A percentile compares a stretch with the other conserved stretches of the same genome.
These are phyloP conservation scores for Aspergillus panamensis DNA, from an alignment of 495 filamentous ascomycete species.

Conservation along the genomic window DNA sequence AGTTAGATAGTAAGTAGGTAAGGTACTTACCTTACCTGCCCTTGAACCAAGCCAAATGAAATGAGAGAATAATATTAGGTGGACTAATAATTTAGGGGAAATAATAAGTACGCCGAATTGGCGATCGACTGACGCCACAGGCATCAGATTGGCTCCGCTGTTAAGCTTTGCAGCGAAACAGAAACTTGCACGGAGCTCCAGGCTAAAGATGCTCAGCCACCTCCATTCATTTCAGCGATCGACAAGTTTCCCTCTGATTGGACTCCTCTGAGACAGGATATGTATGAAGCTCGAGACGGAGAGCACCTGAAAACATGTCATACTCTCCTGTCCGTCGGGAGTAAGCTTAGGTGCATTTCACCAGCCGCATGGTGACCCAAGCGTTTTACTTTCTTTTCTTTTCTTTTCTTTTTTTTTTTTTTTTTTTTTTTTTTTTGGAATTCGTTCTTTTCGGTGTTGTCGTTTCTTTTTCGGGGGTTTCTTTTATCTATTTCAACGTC, in stretches of 20 bases:
- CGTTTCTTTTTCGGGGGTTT: neutral
- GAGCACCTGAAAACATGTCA: neutral
- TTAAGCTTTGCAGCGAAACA: constrained; percentile 13
- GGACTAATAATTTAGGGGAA: neutral
- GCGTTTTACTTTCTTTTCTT: constrained; percentile 11
- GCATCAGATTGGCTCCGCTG: constrained; percentile 14
- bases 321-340: too few species aligned
- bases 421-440: neutral
- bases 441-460: constrained; percentile 5
- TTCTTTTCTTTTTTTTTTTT: neutral
- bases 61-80: too few species aligned
- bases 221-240: constrained; percentile 14
- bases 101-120: neutral
- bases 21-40: too few species aligned
- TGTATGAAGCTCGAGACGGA: neutral
- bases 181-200: constrained; percentile 1
- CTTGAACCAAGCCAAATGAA: neutral
- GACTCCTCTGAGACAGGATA: neutral
- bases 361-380: constrained; percentile 16
- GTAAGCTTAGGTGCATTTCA: constrained; percentile 1
- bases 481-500: neutral
- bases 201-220: constrained; percentile 18
- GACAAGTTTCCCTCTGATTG: constrained; percentile 5
- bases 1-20: too few species aligned
- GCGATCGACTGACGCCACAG: constrained; percentile 12